A percentile compares a stretch with the other conserved stretches of the same genome.
These are phyloP conservation scores for Cadophora luteo-olivacea DNA, from an alignment of 2,329 filamentous ascomycete species.

Conservation along the genomic window DNA sequence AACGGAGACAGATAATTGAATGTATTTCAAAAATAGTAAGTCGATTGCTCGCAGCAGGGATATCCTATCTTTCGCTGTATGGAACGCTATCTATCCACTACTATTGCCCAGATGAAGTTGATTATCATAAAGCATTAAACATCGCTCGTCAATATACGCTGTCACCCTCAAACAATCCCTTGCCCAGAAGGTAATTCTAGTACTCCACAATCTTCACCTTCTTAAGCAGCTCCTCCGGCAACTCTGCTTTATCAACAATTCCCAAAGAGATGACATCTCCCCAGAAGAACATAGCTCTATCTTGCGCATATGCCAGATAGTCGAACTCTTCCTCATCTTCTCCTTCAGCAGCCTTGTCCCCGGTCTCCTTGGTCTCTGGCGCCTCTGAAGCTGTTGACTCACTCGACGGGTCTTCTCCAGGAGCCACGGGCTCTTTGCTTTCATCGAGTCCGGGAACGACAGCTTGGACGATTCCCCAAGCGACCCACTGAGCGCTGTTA, in stretches of 20 bases:
- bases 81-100: background rate
- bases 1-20: no score
- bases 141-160: background rate
- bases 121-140: constrained; percentile 1
- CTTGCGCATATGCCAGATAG: constrained; percentile 89
- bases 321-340: constrained; percentile 73
- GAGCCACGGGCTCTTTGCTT: constrained; percentile 4
- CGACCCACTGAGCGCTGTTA: constrained; percentile 89
- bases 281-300: constrained; percentile 93
- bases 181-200: background rate
- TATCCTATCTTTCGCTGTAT: constrained; percentile 14
- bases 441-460: constrained; percentile 73
- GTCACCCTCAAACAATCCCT: background rate
- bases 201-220: constrained; percentile 75
- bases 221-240: constrained; percentile 70
- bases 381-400: background rate
- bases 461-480: constrained; percentile 96
- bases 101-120: constrained; percentile 5
- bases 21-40: no score
- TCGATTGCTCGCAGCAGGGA: background rate
- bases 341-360: constrained; percentile 31
- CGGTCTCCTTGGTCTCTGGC: constrained; percentile 25
- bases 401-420: background rate
- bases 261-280: constrained; percentile 84
- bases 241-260: constrained; percentile 74